phyloP scores from a whole-genome alignment of 179 eudicot genomes.

The Kewa caespitosa region DNA sequence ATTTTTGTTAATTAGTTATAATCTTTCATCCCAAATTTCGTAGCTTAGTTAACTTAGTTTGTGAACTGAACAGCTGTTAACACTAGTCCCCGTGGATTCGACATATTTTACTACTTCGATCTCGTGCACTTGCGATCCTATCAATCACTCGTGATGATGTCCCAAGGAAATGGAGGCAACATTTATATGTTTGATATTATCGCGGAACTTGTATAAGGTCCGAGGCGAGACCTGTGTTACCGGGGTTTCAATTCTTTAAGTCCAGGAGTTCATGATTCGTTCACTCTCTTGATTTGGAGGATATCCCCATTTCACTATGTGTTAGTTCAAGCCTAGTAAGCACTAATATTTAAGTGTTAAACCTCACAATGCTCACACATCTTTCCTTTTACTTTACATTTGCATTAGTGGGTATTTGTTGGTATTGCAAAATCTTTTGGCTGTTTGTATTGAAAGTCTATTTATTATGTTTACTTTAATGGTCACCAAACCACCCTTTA shows the following conservation, averaged over 20 bases:
- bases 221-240: neutral
- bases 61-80: no score
- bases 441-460: no score
- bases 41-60: no score
- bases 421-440: neutral
- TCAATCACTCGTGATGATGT: no score
- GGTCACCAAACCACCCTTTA: neutral
- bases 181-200: neutral
- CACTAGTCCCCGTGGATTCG: no score
- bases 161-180: neutral
- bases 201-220: neutral
- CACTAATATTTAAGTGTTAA: neutral
- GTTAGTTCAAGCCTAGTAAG: neutral
- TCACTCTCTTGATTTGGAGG: neutral
- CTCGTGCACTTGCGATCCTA: no score
- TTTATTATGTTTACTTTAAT: no score
- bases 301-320: neutral
- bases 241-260: neutral
- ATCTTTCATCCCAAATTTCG: no score
- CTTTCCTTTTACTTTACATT: neutral
- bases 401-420: neutral
- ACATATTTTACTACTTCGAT: no score
- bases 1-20: no score
- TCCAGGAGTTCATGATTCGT: neutral
- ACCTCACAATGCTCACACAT: neutral